These are phyloP conservation scores for Blastosporella zonata DNA, from an alignment of 1,284 basidiomycete genomes.

Conservation along the genomic window DNA sequence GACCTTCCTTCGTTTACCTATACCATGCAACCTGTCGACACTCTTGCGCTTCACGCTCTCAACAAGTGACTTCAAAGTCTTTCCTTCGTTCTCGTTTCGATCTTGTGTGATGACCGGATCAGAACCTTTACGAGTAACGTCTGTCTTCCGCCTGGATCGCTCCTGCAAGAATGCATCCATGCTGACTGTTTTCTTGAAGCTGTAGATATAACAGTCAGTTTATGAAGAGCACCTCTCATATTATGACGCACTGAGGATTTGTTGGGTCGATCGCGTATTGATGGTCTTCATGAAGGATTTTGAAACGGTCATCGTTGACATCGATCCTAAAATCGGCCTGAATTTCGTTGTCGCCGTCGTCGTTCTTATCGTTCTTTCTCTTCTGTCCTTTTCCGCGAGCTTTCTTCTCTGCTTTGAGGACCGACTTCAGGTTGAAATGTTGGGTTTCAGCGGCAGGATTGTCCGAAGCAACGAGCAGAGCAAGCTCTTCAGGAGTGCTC, in stretches of 20 bases:
- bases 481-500: conserved; percentile 63
- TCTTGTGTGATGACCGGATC: conserved; percentile 3
- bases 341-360: conserved; percentile 53
- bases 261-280: conserved; percentile 95
- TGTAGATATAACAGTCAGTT: conserved; percentile 30
- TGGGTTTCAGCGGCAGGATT: conserved; percentile 52
- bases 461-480: conserved; percentile 60
- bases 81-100: conserved; percentile 26
- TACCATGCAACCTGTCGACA: conserved; percentile 26
- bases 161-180: conserved; percentile 83
- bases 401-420: conserved; percentile 82
- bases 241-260: conserved; percentile 78
- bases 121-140: conserved; percentile 28
- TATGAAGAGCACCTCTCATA: conserved; percentile 2
- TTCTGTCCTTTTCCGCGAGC: conserved; percentile 52
- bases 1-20: conserved; percentile 58
- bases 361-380: conserved; percentile 36
- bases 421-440: conserved; percentile 92
- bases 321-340: conserved; percentile 85
- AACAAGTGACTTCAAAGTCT: conserved; percentile 65
- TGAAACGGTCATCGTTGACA: conserved; percentile 87
- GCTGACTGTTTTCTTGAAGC: conserved; percentile 86
- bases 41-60: conserved; percentile 86
- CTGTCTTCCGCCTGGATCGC: conserved; percentile 57
- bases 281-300: conserved; percentile 84